A percentile compares a stretch with the other conserved stretches of the same genome.
Conservation (phyloP, 805 yeast genomes). For the Debaryomyces castellii region DNA sequence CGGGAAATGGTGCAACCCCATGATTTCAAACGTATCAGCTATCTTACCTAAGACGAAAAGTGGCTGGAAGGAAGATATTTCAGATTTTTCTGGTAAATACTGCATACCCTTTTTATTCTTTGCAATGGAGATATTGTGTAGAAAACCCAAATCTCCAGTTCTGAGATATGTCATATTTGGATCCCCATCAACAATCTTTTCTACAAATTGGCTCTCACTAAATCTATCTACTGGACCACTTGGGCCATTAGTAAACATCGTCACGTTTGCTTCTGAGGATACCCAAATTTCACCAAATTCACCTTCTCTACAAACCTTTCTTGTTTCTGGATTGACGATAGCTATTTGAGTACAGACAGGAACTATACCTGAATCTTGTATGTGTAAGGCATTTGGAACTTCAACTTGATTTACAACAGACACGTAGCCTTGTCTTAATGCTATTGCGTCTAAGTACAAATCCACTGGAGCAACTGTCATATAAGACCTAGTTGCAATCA, state of each 20-base stretch:
- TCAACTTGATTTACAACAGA: slow-evolving; percentile 75
- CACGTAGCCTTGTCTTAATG: slow-evolving; percentile 85
- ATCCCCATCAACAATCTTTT: slow-evolving; percentile 64
- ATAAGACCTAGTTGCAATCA: slow-evolving; percentile 82
- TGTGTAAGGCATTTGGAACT: slow-evolving; percentile 63
- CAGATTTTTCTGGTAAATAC: slow-evolving; percentile 12
- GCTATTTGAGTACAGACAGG: slow-evolving; percentile 93
- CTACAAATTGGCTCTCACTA: slow-evolving; percentile 52
- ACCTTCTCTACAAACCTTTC: slow-evolving; percentile 74
- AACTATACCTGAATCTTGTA: slow-evolving; percentile 95
- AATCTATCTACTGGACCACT: slow-evolving; percentile 53
- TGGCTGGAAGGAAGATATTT: slow-evolving; percentile 58
- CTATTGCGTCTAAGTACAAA: slow-evolving; percentile 81
- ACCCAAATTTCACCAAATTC: slow-evolving; percentile 99
- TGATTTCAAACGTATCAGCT: slow-evolving; percentile 82
- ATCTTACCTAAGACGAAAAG: slow-evolving; percentile 82
- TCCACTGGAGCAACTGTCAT: slow-evolving; percentile 87
- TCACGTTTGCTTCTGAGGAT: slow-evolving; percentile 78
- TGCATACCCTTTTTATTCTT: slow-evolving; percentile 37
- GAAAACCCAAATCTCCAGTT: slow-evolving; percentile 93
- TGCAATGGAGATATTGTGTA: slow-evolving; percentile 64
- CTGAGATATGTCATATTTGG: slow-evolving; percentile 62
- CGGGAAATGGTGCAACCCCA: slow-evolving; percentile 91
- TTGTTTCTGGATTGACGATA: slow-evolving; percentile 92
- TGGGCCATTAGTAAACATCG: slow-evolving; percentile 56